Evolutionary conservation across 2,329 filamentous ascomycete genomes (phyloP), one percentile per base, ranked within the genome.

Genomic region (Curvularia sp.): DNA sequence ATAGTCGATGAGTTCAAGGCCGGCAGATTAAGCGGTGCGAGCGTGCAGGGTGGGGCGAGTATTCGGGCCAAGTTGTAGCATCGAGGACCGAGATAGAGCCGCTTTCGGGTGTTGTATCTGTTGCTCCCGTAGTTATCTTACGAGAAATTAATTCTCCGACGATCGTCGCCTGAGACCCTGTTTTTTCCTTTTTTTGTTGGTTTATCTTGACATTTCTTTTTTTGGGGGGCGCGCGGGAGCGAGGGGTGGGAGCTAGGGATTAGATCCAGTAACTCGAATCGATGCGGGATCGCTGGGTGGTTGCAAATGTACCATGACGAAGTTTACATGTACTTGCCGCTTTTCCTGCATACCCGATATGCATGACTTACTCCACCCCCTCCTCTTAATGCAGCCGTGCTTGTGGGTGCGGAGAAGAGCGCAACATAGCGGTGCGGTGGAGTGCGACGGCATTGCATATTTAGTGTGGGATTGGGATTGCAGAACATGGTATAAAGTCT

Each of bases 1-100:
- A 77, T 79, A 62, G 75, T 75, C 13, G 71, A 71, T 48, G 75
- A 78, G 58, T 78, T 77, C 47, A 70, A 70, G 53, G 69, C 65
- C 38, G 76, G 77, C 18, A 68, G 68, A 35, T 61, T 78, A 41
- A 30, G 46, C 12, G 77, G 76, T 3, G 76, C 70, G 7, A 66
- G 51, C 13, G 64, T 79, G 13, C 72, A 77, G 50, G 76, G 73
- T 9, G 75, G 75, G n/a, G 71, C 57, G 2, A 63, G 63, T 22
- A 9, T 64, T 9, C 66, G 33, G 47, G 33, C 47, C 7, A 49
- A 28, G 31, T 38, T 49, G 47, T 49, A 39, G 58, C 24, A 22
- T 33, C 18, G 28, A n/a, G 8, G 18, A 30, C 53, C 20, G 52
- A 49, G 46, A 55, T 39, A 24, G 31, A 28, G 39, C 35, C 31